Conservation (phyloP, 2,329 filamentous ascomycete genomes). For the Calonectria montana region DNA sequence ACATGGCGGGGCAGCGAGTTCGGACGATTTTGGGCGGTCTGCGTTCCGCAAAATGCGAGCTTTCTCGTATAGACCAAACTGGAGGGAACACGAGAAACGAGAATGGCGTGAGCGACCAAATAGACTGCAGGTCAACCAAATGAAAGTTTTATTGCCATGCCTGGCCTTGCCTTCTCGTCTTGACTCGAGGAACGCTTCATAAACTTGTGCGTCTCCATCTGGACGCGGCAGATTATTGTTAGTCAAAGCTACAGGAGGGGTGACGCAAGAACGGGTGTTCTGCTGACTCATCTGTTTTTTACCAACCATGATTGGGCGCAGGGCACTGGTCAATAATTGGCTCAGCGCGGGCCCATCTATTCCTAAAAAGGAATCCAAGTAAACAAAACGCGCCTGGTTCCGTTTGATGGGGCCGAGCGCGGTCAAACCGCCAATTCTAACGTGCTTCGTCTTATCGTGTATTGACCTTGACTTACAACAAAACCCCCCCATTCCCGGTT, state of each 20-base stretch:
- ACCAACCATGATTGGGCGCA: conserved; percentile 15
- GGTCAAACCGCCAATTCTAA: conserved; percentile 27
- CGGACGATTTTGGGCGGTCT: conserved; percentile 23
- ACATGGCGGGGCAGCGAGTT: conserved; percentile 43
- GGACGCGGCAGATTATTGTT: conserved; percentile 15
- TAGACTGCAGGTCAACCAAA: neutral
- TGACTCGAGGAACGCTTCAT: conserved; percentile 15
- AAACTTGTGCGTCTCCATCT: conserved; percentile 1
- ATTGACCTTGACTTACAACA: conserved; percentile 38
- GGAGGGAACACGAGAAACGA: neutral
- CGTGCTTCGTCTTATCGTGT: conserved; percentile 29
- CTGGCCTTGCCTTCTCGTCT: conserved; percentile 14
- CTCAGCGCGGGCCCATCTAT: conserved; percentile 43
- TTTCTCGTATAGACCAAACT: conserved; percentile 1
- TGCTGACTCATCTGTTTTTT: conserved; percentile 16
- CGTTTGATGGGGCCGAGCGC: conserved; percentile 33
- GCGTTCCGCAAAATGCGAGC: conserved; percentile 2
- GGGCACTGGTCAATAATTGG: conserved; percentile 25
- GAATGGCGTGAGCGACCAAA: neutral
- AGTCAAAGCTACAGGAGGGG: conserved; percentile 28
- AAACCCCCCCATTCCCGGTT: conserved; percentile 15
- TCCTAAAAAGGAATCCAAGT: conserved; percentile 51
- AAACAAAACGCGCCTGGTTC: conserved; percentile 54
- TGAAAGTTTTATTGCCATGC: conserved; percentile 33
- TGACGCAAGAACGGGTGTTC: conserved; percentile 21